Base-by-base conservation (phyloP, 2,329 filamentous ascomycete species). In the Arachnopeziza araneosa region DNA sequence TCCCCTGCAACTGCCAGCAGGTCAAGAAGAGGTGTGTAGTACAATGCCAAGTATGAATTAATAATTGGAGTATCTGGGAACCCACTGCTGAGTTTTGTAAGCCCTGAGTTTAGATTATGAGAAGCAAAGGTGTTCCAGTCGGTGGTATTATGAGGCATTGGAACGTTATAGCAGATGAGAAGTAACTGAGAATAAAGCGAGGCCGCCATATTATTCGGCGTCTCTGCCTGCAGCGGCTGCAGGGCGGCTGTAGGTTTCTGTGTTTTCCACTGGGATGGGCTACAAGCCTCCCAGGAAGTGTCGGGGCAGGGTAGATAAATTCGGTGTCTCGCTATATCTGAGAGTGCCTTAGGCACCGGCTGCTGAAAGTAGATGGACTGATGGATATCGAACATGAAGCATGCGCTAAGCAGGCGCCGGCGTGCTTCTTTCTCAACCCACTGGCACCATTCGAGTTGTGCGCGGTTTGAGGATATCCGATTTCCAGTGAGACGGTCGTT, bases 1-100 rank as follows among this genome's bases (percentile, higher is more conserved):
- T 85, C 79, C 54, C 83, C 83, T 26, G 80, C 80, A 8, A 85
- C 80, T 12, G 82, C 81, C 21, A 86, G 75, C 0, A 86, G 76
- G 63, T 79, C 78, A 62, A 80, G 78, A 4, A 86, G 77, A n/a
- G 83, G 83, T 0, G 83, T 84, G 67, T 83, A 75, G 63, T 84
- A 77, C 1, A 86, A 73, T 1, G 83, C 82, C 21, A 85, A 72
- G 68, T 84, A 85, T 0, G 80, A 79, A 68, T 81, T 79, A 54
- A 78, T 80, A 21, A 78, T 71, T 17, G 77, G 73, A 14, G 75
- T 79, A 55, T 65, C 67, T 0, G 76, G 70, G 67, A 84, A 85
- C 21, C 82, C 68, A 24, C 56, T 57, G 55, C 58, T 61, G 24
- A 70, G 63, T 24, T 53, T 64, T 32, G 54, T 50, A n/a, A 68